These are phyloP conservation scores for Ceratocystiopsis sp. DNA, from an alignment of 2,329 filamentous ascomycete genomes.

Conservation along the genomic window DNA sequence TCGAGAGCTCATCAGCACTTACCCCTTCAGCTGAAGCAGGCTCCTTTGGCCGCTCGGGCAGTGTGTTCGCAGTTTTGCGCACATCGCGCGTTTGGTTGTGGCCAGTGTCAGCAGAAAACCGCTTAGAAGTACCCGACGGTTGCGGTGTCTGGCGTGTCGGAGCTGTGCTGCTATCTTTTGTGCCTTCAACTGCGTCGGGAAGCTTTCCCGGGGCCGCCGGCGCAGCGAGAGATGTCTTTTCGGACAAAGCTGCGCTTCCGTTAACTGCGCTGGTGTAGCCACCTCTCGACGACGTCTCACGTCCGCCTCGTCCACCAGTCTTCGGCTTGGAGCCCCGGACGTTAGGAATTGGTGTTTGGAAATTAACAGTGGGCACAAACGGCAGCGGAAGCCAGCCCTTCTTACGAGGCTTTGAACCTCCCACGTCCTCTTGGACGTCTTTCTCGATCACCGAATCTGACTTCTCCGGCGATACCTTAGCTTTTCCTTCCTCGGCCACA, in stretches of 20 bases:
- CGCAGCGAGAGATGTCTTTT: slow-evolving; percentile 8
- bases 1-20: background rate
- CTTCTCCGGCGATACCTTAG: slow-evolving; percentile 44
- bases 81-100: slow-evolving; percentile 18
- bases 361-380: slow-evolving; percentile 70
- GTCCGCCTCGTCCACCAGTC: slow-evolving; percentile 28
- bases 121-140: slow-evolving; percentile 1
- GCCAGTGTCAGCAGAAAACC: slow-evolving; percentile 10
- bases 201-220: slow-evolving; percentile 19
- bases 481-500: slow-evolving; percentile 52
- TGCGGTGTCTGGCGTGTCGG: too few species aligned
- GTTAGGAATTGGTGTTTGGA: slow-evolving; percentile 61
- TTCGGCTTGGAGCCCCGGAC: slow-evolving; percentile 30
- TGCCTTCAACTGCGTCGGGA: slow-evolving; percentile 16
- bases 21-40: slow-evolving; percentile 8
- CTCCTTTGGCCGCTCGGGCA: slow-evolving; percentile 26
- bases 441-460: slow-evolving; percentile 40
- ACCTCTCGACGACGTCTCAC: slow-evolving; percentile 18
- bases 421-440: slow-evolving; percentile 40
- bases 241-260: slow-evolving; percentile 7
- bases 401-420: slow-evolving; percentile 32
- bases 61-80: slow-evolving; percentile 23
- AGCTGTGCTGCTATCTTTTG: slow-evolving; percentile 16
- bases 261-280: slow-evolving; percentile 4
- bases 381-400: slow-evolving; percentile 77